These are phyloP conservation scores for Pseudopithomyces maydicus DNA, from an alignment of 2,329 filamentous ascomycete genomes.

Conservation along the genomic window DNA sequence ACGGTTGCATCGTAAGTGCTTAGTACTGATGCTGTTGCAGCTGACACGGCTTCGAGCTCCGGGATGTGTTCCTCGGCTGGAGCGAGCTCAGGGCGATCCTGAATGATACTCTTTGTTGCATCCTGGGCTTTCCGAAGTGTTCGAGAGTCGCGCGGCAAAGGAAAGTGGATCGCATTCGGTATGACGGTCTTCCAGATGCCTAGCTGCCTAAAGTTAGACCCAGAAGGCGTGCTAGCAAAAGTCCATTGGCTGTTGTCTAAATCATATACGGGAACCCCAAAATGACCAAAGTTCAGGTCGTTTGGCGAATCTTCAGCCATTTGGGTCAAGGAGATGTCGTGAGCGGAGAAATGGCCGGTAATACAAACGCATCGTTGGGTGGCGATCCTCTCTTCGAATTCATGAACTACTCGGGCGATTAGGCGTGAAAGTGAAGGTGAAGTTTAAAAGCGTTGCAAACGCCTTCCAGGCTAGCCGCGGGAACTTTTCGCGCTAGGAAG, in stretches of 20 bases:
- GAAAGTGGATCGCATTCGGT: conserved; percentile 19
- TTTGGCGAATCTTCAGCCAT: conserved; percentile 61
- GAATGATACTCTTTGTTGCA: conserved; percentile 21
- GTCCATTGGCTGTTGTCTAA: conserved; percentile 54
- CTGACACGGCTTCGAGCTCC: conserved; percentile 29
- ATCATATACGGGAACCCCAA: conserved; percentile 57
- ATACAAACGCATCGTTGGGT: conserved; percentile 31
- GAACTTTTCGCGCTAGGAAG: conserved; percentile 22
- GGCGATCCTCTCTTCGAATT: background rate
- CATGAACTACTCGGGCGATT: background rate
- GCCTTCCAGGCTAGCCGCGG: conserved; percentile 18
- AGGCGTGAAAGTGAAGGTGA: background rate
- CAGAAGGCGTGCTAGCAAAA: conserved; percentile 49
- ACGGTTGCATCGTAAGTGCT: conserved; percentile 46
- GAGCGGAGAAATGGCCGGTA: conserved; percentile 12
- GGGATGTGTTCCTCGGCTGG: conserved; percentile 27
- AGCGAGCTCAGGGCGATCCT: conserved; percentile 28
- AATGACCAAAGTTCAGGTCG: conserved; percentile 60
- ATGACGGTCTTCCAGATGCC: conserved; percentile 25
- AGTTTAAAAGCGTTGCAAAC: background rate
- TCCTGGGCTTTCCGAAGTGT: conserved; percentile 15
- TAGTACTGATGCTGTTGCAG: conserved; percentile 35
- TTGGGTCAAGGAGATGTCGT: conserved; percentile 47
- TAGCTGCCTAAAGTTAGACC: conserved; percentile 31
- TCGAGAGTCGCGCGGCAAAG: conserved; percentile 3